phyloP scores from a whole-genome alignment of 2,329 filamentous ascomycete genomes.

The Arachnomyces sp. region DNA sequence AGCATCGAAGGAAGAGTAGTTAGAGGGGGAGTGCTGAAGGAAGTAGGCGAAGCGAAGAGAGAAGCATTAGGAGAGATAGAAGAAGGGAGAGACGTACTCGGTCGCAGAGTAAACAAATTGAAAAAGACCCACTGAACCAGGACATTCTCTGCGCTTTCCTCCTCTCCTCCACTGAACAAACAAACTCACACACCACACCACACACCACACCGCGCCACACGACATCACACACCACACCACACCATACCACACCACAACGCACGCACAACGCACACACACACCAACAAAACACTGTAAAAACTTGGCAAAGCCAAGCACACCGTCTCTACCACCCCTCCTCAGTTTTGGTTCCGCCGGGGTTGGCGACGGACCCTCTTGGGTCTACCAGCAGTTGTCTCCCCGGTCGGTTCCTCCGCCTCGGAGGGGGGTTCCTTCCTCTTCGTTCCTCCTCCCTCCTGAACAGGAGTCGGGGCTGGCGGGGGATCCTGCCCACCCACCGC shows the following conservation, averaged over 20 bases:
- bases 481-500: too few relatives aligned
- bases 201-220: conserved; percentile 8
- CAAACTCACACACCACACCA: conserved; percentile 10
- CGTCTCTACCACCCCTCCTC: not conserved
- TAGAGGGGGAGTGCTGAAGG: conserved; percentile 67
- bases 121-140: conserved; percentile 30
- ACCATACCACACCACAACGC: conserved; percentile 4
- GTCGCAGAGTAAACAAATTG: conserved; percentile 56
- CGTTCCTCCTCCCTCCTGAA: not conserved
- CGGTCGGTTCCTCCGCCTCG: not conserved
- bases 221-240: conserved; percentile 8
- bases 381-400: not conserved
- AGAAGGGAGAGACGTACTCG: conserved; percentile 80
- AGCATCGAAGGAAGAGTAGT: conserved; percentile 88
- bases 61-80: conserved; percentile 87
- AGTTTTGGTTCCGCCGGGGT: not conserved
- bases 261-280: not conserved
- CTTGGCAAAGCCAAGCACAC: too few relatives aligned
- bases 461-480: too few relatives aligned
- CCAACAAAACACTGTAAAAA: too few relatives aligned
- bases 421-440: not conserved
- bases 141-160: conserved; percentile 1
- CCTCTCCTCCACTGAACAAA: not conserved
- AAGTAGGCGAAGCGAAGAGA: conserved; percentile 91
- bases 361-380: not conserved